These are phyloP conservation scores for Athelia psychrophila DNA, from an alignment of 1,284 basidiomycete genomes.

Conservation along the genomic window DNA sequence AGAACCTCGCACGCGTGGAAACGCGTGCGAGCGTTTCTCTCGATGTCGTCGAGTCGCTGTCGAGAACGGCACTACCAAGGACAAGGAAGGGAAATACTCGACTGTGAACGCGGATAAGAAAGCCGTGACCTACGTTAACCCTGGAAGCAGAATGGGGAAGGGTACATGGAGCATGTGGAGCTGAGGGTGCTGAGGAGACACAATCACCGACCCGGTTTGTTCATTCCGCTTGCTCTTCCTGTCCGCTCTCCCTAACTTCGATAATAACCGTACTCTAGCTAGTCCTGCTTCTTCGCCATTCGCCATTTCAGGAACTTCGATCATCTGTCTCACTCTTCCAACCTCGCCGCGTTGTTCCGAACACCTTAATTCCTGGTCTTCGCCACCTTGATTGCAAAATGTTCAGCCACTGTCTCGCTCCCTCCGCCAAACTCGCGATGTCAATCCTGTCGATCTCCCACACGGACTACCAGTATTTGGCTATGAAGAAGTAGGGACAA, in stretches of 20 bases:
- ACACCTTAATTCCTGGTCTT: constrained; percentile 66
- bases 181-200: constrained; percentile 39
- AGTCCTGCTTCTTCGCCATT: constrained; percentile 83
- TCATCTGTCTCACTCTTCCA: constrained; percentile 77
- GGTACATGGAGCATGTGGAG: constrained; percentile 51
- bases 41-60: constrained; percentile 67
- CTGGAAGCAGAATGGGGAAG: constrained; percentile 54
- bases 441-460: constrained; percentile 17
- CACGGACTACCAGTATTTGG: constrained; percentile 19
- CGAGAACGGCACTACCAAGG: constrained; percentile 15
- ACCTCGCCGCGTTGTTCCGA: constrained; percentile 74
- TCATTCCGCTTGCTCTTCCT: not conserved
- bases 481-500: constrained; percentile 43
- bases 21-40: constrained; percentile 85
- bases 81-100: constrained; percentile 11
- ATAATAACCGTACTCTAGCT: constrained; percentile 42
- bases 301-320: constrained; percentile 80
- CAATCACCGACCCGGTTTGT: constrained; percentile 58
- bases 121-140: constrained; percentile 75
- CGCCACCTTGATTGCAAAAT: constrained; percentile 69
- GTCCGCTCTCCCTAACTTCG: not conserved
- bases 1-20: constrained; percentile 74
- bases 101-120: constrained; percentile 40
- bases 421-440: constrained; percentile 7
- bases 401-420: constrained; percentile 53